Evolutionary conservation across 1,284 basidiomycete species (phyloP).

Genomic region (Apiotrichum mycotoxinovorans): DNA sequence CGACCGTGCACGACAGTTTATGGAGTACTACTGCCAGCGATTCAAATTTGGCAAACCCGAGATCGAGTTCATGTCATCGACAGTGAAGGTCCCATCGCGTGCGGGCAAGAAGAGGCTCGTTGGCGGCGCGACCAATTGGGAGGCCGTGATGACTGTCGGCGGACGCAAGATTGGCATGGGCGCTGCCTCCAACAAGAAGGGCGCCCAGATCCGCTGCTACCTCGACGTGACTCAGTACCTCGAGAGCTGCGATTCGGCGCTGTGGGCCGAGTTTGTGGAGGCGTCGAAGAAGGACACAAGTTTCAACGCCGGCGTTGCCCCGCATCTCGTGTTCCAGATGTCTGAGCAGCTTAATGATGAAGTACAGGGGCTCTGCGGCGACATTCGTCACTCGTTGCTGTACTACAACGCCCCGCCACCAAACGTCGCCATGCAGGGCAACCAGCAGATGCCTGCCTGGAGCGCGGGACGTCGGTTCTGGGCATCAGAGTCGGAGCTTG

Average conservation of each 20-base stretch:
- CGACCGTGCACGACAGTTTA: conserved; percentile 80
- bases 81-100: conserved; percentile 7
- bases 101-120: conserved; percentile 24
- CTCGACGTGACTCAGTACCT: conserved; percentile 85
- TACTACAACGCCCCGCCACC: conserved; percentile 49
- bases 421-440: conserved; percentile 25
- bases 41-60: conserved; percentile 80
- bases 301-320: conserved; percentile 58
- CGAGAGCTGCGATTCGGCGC: conserved; percentile 70
- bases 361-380: conserved; percentile 66
- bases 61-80: conserved; percentile 56
- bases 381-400: conserved; percentile 60
- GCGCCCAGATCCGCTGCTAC: conserved; percentile 69
- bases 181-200: conserved; percentile 67
- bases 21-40: conserved; percentile 88
- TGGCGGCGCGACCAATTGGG: conserved; percentile 57
- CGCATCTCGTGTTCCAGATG: conserved; percentile 68
- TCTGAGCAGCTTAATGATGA: conserved; percentile 67
- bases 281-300: conserved; percentile 35
- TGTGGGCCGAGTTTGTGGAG: conserved; percentile 71
- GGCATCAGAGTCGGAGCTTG: conserved; percentile 41
- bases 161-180: conserved; percentile 78
- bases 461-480: conserved; percentile 22
- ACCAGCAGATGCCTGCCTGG: conserved; percentile 30
- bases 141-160: conserved; percentile 76